Percentiles rank a stretch among this genome's conserved stretches.
These are phyloP conservation scores for Phalaenopsis aphrodite DNA, from an alignment of 106 monocot species.

Conservation along the genomic window DNA sequence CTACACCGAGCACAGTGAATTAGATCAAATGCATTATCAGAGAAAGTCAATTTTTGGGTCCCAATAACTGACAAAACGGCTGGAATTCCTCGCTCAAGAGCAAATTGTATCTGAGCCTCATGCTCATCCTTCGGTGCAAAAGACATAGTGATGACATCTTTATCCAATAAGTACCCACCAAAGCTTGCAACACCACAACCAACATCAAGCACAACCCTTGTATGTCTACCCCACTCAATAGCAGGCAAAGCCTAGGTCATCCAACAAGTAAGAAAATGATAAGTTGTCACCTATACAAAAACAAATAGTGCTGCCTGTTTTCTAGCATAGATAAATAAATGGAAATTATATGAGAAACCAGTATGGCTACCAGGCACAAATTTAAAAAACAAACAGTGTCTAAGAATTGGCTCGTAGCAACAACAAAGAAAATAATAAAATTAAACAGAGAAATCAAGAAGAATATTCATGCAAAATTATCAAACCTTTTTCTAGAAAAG, in stretches of 20 bases:
- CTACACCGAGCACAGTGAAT: constrained; percentile 88
- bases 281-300: not conserved
- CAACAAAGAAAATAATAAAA: not conserved
- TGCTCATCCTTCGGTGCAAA: constrained; percentile 92
- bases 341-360: not conserved
- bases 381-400: not conserved
- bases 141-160: constrained; percentile 72
- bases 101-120: constrained; percentile 96
- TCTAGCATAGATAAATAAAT: not conserved
- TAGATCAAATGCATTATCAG: constrained; percentile 80
- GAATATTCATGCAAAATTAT: not conserved
- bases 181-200: constrained; percentile 99
- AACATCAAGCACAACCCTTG: constrained; percentile 90
- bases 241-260: constrained; percentile 49
- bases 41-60: constrained; percentile 67
- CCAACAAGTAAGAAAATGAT: constrained; percentile 8
- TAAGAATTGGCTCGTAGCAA: not conserved
- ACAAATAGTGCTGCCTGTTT: not conserved
- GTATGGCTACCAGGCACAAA: not conserved
- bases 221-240: constrained; percentile 67
- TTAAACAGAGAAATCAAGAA: not conserved
- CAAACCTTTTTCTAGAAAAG: not conserved
- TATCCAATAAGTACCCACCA: constrained; percentile 74
- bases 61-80: constrained; percentile 75
- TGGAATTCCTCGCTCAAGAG: constrained; percentile 86